Evolutionary conservation across 2,329 filamentous ascomycete species (phyloP).

Genomic region (Penicillium italicum): DNA sequence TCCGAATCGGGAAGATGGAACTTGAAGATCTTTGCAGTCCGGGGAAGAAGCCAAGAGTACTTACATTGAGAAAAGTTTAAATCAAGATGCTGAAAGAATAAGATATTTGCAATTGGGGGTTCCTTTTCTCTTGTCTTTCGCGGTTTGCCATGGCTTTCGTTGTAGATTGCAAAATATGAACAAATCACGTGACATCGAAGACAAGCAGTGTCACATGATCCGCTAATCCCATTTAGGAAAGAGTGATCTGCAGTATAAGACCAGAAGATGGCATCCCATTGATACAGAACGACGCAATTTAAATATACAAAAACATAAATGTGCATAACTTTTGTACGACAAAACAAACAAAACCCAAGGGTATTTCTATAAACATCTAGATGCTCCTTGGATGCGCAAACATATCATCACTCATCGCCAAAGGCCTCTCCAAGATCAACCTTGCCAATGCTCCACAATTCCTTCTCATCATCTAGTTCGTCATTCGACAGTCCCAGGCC

Average conservation of each 20-base stretch:
- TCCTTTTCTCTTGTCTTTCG: too few relatives aligned
- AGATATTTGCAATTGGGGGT: not conserved
- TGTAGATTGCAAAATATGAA: not conserved
- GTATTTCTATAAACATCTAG: constrained; percentile 28
- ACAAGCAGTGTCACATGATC: constrained; percentile 2
- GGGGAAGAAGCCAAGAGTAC: constrained; percentile 5
- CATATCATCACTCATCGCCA: constrained; percentile 19
- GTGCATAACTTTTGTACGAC: constrained; percentile 22
- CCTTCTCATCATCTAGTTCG: constrained; percentile 88
- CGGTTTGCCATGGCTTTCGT: not conserved
- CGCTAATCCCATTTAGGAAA: not conserved
- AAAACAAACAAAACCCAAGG: constrained; percentile 19
- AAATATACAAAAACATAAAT: constrained; percentile 10
- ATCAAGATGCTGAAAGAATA: not conserved
- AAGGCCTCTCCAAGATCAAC: constrained; percentile 68
- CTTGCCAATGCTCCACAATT: constrained; percentile 93
- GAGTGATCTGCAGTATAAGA: constrained; percentile 6
- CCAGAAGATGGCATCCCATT: not conserved
- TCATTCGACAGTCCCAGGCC: constrained; percentile 83
- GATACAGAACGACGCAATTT: not conserved
- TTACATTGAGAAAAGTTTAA: not conserved
- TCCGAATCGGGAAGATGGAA: constrained; percentile 12
- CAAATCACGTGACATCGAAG: not conserved
- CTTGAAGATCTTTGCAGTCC: constrained; percentile 4
- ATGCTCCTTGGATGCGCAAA: constrained; percentile 21